A percentile compares a stretch with the other conserved stretches of the same genome.
Evolutionary conservation across 2,329 filamentous ascomycete species (phyloP).

Genomic region (Ophiobolus disseminans): DNA sequence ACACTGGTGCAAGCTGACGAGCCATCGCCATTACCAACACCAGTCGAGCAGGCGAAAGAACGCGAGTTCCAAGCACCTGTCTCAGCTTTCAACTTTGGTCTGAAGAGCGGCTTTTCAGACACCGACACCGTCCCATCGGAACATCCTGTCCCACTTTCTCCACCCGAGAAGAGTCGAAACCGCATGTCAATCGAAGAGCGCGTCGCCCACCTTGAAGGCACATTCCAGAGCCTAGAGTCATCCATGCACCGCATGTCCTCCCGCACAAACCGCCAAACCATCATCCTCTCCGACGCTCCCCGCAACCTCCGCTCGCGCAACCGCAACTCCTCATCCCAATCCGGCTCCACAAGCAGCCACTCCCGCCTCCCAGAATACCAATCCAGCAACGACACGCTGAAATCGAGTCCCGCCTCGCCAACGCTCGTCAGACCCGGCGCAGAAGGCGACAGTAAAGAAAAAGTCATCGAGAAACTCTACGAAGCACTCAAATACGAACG

Average conservation of each 20-base stretch:
- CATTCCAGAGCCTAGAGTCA: slow-evolving; percentile 37
- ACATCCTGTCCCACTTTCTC: slow-evolving; percentile 11
- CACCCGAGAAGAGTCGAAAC: slow-evolving; percentile 18
- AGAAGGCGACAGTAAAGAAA: slow-evolving; percentile 8
- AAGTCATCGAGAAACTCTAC: slow-evolving; percentile 31
- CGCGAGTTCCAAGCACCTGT: slow-evolving; percentile 25
- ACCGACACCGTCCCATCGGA: slow-evolving; percentile 20
- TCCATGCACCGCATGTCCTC: slow-evolving; percentile 43
- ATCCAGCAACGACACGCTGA: slow-evolving; percentile 21
- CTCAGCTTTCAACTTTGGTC: slow-evolving; percentile 48
- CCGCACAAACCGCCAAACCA: slow-evolving; percentile 46
- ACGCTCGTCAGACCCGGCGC: slow-evolving; percentile 5
- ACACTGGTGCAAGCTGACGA: slow-evolving; percentile 31
- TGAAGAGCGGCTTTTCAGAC: slow-evolving; percentile 33
- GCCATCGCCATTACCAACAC: slow-evolving; percentile 15
- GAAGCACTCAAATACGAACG: slow-evolving; percentile 39
- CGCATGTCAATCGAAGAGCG: slow-evolving; percentile 45
- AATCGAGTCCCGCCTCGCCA: slow-evolving; percentile 18
- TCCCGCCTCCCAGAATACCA: slow-evolving; percentile 22
- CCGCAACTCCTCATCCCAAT: slow-evolving; percentile 18
- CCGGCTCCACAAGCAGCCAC: slow-evolving; percentile 19
- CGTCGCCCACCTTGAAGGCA: slow-evolving; percentile 40
- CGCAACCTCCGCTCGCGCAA: slow-evolving; percentile 42
- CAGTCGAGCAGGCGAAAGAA: slow-evolving; percentile 5
- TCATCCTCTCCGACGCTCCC: slow-evolving; percentile 48